Evolutionary conservation across 768 basidiomycete genomes (phyloP), one percentile per base, ranked within the genome.

Genomic region (Tephrocybe rancida): DNA sequence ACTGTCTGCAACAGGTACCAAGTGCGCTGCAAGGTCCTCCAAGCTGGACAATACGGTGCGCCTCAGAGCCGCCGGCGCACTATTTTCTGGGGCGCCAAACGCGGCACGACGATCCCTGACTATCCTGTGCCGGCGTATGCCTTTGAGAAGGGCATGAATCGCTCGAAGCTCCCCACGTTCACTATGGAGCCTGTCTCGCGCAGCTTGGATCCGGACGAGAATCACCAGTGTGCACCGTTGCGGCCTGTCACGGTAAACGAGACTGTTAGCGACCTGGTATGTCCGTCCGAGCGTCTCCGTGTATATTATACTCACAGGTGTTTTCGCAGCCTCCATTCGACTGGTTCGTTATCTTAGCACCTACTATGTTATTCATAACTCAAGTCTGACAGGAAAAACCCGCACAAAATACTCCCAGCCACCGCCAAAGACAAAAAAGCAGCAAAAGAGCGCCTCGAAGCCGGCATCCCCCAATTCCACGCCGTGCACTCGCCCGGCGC

Each of bases 31-130:
- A 80, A 78, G n/a, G 68, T 86, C 14, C 70, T 90, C 0, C 86
- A 92, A 61, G 85, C 88, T 21, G 83, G 77, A 0, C 83, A 84
- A 30, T 90, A 90, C 66, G 90, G 90, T 24, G 78, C 80, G 19
- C 88, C 90, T 16, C 90, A 92, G 69, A 72, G 76, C 42, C 82
- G 90, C 8, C 69, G 74, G 24, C 76, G 90, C 16, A 77, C 90
- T 11, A 87, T 92, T 41, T 84, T 91, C 64, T 80, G 79, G 75
- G 87, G 79, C 22, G 84, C 87, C 4, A 81, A 76, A 48, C 77
- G 78, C 7, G 86, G 83, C 25, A 48, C 82, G 2, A 62, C 75
- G 18, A 64, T 88, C 14, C 89, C 89, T 0, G 69, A 79, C 9
- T 86, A 83, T 60, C 89, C 89, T 0, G 62, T 83, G 16, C 89